Evolutionary conservation across 1,284 basidiomycete species (phyloP).

Genomic region (Boletus sp.): DNA sequence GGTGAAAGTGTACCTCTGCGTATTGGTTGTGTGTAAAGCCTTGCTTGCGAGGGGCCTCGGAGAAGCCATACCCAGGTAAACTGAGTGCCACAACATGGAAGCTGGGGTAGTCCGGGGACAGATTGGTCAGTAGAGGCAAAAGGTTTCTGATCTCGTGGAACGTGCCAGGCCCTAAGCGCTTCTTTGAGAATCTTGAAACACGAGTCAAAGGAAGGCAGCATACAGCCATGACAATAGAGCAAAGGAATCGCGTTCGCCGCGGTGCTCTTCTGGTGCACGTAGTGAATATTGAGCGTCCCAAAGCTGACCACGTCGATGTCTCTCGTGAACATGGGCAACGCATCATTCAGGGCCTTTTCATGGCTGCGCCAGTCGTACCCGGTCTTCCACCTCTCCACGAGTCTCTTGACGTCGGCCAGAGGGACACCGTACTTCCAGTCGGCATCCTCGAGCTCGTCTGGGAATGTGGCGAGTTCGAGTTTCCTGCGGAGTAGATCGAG

Average conservation of each 20-base stretch:
- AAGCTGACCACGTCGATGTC: slow-evolving; percentile 44
- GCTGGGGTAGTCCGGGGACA: slow-evolving; percentile 48
- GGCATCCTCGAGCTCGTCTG: slow-evolving; percentile 46
- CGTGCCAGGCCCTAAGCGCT: slow-evolving; percentile 58
- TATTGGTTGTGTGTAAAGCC: slow-evolving; percentile 42
- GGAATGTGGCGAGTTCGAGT: slow-evolving; percentile 42
- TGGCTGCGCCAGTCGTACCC: slow-evolving; percentile 48
- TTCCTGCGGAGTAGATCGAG: slow-evolving; percentile 39
- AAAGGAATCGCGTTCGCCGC: slow-evolving; percentile 46
- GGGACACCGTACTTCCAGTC: slow-evolving; percentile 47
- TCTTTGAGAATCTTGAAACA: too few species aligned
- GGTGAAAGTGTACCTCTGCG: slow-evolving; percentile 41
- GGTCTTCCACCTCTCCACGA: slow-evolving; percentile 44
- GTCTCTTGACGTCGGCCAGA: slow-evolving; percentile 44
- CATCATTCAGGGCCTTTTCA: slow-evolving; percentile 45
- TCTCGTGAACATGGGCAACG: slow-evolving; percentile 49
- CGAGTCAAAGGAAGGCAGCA: slow-evolving; percentile 18
- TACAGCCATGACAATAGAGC: slow-evolving; percentile 54
- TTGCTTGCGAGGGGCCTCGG: slow-evolving; percentile 43
- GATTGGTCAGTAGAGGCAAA: slow-evolving; percentile 49
- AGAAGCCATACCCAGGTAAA: slow-evolving; percentile 58
- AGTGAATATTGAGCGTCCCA: slow-evolving; percentile 47
- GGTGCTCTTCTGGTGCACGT: slow-evolving; percentile 46
- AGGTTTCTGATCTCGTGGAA: slow-evolving; percentile 61
- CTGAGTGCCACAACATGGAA: slow-evolving; percentile 61